These are phyloP conservation scores for Fusarium phyllophilum DNA, from an alignment of 2,329 filamentous ascomycete genomes.

Conservation along the genomic window DNA sequence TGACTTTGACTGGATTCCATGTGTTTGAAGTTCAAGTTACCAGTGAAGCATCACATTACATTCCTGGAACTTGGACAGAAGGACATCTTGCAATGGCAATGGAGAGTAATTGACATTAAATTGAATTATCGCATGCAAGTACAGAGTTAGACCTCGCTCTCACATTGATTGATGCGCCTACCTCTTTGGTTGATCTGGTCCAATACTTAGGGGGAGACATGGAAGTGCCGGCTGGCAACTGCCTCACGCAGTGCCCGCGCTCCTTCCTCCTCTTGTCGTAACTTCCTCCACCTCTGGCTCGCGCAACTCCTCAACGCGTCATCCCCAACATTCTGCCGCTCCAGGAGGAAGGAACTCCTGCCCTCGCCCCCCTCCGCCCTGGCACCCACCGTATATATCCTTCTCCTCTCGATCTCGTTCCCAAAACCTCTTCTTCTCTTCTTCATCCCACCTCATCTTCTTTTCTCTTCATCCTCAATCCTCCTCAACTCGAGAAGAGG, in stretches of 20 bases:
- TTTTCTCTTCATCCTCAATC: slow-evolving; percentile 29
- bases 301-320: slow-evolving; percentile 16
- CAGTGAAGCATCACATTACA: background rate
- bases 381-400: slow-evolving; percentile 9
- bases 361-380: slow-evolving; percentile 1
- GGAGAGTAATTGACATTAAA: background rate
- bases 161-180: background rate
- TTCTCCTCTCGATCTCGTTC: slow-evolving; percentile 2
- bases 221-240: background rate
- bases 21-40: background rate
- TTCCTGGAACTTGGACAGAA: background rate
- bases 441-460: slow-evolving; percentile 20
- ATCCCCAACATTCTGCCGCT: slow-evolving; percentile 29
- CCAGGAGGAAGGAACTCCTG: slow-evolving; percentile 35
- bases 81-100: background rate
- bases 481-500: slow-evolving; percentile 18
- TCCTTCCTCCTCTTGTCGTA: slow-evolving; percentile 21
- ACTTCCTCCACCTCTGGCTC: slow-evolving; percentile 21
- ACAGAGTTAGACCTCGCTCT: background rate
- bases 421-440: slow-evolving; percentile 16
- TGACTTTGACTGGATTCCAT: background rate
- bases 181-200: background rate
- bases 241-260: background rate
- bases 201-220: background rate
- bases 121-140: background rate